These are phyloP conservation scores for Cryphonectria radicalis DNA, from an alignment of 2,329 filamentous ascomycete species.

Conservation along the genomic window DNA sequence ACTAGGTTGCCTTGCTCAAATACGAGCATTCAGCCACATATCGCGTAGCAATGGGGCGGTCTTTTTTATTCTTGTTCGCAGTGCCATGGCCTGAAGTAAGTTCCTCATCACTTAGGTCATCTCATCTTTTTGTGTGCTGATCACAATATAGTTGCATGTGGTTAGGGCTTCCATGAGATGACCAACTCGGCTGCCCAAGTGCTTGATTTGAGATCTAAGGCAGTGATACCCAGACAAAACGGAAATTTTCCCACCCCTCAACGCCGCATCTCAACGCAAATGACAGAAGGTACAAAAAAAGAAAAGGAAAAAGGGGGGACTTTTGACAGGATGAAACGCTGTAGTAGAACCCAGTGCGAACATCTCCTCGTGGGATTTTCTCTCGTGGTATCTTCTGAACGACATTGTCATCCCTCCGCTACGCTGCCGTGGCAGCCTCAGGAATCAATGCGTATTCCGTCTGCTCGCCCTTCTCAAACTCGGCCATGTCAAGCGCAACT, in stretches of 20 bases:
- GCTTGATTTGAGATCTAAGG: background rate
- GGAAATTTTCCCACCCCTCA: background rate
- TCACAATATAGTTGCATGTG: background rate
- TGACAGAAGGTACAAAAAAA: too few species aligned
- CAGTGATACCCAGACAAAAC: conserved; percentile 14
- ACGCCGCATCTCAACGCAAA: conserved; percentile 5
- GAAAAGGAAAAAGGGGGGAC: too few species aligned
- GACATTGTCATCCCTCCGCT: conserved; percentile 28
- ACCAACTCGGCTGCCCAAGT: background rate
- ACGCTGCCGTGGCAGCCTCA: conserved; percentile 52
- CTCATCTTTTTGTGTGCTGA: background rate
- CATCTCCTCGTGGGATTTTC: background rate
- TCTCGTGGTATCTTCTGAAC: background rate
- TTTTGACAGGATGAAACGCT: background rate
- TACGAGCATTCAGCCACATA: background rate
- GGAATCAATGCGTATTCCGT: conserved; percentile 92
- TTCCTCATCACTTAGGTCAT: background rate
- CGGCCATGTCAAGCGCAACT: conserved; percentile 96
- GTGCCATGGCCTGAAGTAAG: background rate
- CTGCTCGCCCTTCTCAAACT: conserved; percentile 89
- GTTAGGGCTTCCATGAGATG: background rate
- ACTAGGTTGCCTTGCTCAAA: conserved; percentile 44
- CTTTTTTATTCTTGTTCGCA: background rate
- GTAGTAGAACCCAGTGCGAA: background rate
- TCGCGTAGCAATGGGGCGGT: background rate